phyloP scores from a whole-genome alignment of 306 rosid genomes.

The Rosa persica region DNA sequence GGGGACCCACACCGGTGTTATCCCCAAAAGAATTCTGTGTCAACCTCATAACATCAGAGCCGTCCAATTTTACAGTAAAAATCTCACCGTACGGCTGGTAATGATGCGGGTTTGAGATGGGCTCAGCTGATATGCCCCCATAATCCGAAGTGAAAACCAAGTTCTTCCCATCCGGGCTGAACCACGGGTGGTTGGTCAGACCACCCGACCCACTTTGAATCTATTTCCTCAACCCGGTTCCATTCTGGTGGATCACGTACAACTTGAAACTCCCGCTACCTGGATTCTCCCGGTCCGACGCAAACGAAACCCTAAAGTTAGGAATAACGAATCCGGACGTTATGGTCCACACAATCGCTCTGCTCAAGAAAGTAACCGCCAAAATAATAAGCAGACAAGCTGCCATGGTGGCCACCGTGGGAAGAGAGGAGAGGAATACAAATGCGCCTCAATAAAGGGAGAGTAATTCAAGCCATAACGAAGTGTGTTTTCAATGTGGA shows the following conservation, averaged over 20 bases:
- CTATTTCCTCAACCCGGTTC: slow-evolving; percentile 69
- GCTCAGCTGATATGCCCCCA: slow-evolving; percentile 78
- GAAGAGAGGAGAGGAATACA: too few relatives aligned
- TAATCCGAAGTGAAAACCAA: slow-evolving; percentile 67
- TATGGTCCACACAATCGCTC: too few relatives aligned
- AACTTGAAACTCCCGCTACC: slow-evolving; percentile 62
- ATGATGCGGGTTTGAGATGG: slow-evolving; percentile 79
- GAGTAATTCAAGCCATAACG: too few relatives aligned
- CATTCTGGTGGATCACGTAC: slow-evolving; percentile 69
- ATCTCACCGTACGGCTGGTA: slow-evolving; percentile 89
- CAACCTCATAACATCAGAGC: slow-evolving; percentile 58
- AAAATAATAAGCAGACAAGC: too few relatives aligned
- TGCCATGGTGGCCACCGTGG: too few relatives aligned
- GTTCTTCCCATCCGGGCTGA: slow-evolving; percentile 70
- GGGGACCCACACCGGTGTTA: slow-evolving; percentile 67
- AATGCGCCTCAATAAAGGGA: too few relatives aligned
- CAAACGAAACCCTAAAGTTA: too few relatives aligned
- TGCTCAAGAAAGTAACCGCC: too few relatives aligned
- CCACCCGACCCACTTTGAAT: slow-evolving; percentile 68
- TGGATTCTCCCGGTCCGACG: slow-evolving; percentile 66
- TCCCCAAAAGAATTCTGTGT: slow-evolving; percentile 81
- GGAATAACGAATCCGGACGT: too few relatives aligned
- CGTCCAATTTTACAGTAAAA: slow-evolving; percentile 59
- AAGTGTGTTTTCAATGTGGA: too few relatives aligned
- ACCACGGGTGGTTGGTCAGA: slow-evolving; percentile 68